A percentile compares a stretch with the other conserved stretches of the same genome.
phyloP scores from a whole-genome alignment of 2,329 filamentous ascomycete genomes.

The Aspergillus sp. region DNA sequence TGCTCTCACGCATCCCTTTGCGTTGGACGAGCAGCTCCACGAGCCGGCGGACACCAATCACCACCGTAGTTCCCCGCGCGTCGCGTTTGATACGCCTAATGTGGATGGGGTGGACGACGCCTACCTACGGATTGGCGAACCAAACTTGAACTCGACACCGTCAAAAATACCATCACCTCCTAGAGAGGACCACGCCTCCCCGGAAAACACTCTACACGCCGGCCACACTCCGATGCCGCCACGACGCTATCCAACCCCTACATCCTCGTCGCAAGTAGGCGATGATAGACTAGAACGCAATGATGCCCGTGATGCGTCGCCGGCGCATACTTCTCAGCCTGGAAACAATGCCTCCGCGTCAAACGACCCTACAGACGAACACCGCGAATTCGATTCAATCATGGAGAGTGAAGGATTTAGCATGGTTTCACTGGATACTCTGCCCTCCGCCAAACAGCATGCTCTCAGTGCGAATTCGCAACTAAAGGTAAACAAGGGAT shows the following conservation, averaged over 20 bases:
- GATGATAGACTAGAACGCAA: constrained; percentile 29
- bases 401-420: constrained; percentile 58
- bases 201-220: constrained; percentile 32
- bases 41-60: constrained; percentile 7
- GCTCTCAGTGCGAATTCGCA: constrained; percentile 33
- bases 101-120: constrained; percentile 27
- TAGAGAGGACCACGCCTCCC: constrained; percentile 25
- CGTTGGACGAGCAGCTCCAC: constrained; percentile 6
- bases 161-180: constrained; percentile 34
- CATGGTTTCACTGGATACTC: constrained; percentile 55
- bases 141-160: constrained; percentile 31
- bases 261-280: constrained; percentile 37
- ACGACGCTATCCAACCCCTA: constrained; percentile 39
- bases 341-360: constrained; percentile 4
- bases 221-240: constrained; percentile 31
- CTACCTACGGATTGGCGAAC: constrained; percentile 22
- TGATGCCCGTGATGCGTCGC: constrained; percentile 1
- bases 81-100: constrained; percentile 28
- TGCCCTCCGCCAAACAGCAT: constrained; percentile 49
- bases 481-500: constrained; percentile 22
- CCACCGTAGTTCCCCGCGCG: constrained; percentile 14
- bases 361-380: constrained; percentile 39
- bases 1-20: constrained; percentile 16
- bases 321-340: constrained; percentile 1
- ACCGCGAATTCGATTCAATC: constrained; percentile 52